Evolutionary conservation across 495 filamentous ascomycete species (phyloP), one percentile per base, ranked within the genome.

Genomic region (Xylaria longipes): DNA sequence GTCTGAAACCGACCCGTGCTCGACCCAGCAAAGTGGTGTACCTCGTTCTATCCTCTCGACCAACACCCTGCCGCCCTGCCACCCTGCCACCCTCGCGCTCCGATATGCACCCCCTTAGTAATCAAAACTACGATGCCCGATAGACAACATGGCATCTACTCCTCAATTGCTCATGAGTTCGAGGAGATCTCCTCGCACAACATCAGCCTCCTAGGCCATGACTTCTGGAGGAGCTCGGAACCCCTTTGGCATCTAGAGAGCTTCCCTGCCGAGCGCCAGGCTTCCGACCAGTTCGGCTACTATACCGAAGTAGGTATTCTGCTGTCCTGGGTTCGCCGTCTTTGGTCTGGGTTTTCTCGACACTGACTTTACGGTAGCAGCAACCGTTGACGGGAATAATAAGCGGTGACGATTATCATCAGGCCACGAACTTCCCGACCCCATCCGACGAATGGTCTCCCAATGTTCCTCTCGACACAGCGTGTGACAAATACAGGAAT

Each of bases 91-190:
- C 65, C 3, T 33, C 65, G 8, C 29, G 12, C 35, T 35, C 29
- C 65, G 65, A 25, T n/a, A 67, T 67, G 65, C 48, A 27, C 56
- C n/a, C 31, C 22, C 35, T 56, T 14, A 9, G 48, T n/a, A 27
- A 22, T 22, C 48, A 27, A 5, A n/a, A 31, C 11, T 1, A 48
- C 33, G 35, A 43, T 63, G 60, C 37, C 9, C 33, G 48, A 41
- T 29, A 67, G 35, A 54, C 33, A 54, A 5, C 65, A 67, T 67
- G 48, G 22, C 14, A 2, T 29, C 65, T 48, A 12, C 22, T 22
- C 29, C 65, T 12, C 46, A 27, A 2, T 12, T 29, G 11, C 46
- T 33, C 31, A 43, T 20, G 48, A 12, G 0, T 15, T 41, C 14
- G 65, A 11, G 17, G 35, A 43, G 9, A n/a, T 29, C 3, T 5